Base-by-base conservation (phyloP, 1,284 basidiomycete species). In the Apiotrichum sp. region DNA sequence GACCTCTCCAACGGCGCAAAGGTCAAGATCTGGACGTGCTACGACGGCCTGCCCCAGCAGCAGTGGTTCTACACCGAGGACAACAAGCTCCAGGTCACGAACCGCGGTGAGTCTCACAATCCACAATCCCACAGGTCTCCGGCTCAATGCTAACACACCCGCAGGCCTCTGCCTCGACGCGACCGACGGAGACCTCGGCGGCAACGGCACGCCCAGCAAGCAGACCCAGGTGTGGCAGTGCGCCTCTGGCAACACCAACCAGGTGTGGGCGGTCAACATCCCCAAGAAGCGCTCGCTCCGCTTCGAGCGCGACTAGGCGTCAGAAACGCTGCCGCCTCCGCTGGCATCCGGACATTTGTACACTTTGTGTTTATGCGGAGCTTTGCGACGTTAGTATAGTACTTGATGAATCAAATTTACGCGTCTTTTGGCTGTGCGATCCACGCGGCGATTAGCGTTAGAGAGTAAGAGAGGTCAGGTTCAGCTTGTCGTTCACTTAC, bases 141-240 rank as follows among this genome's bases (percentile, higher is more conserved):
- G 29, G n/a, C 16, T 32, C 7, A 10, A 22, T 22, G 14, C 44
- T 46, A 13, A 46, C 44, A 59, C 36, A 29, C 53, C 58, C 49
- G 53, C 55, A 43, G 61, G 62, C 31, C 56, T 62, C 42, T 68
- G 66, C 50, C 51, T 70, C 44, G 68, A 70, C 47, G 56, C 68
- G 16, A 62, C 64, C 14, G 52, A 61, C 53, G 65, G 63, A n/a
- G 36, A 35, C 48, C 29, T 35, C 14, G 45, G 45, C 3, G 45
- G 45, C 33, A 3, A 22, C 4, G 44, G 33, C n/a, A 11, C n/a
- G 33, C 33, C 33, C 10, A 33, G 58, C 14, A 61, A 63, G 42
- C 61, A 60, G 36, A 31, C 65, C 16, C 68, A 68, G 58, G 63
- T 59, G 31, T 69, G 66, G 66, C 49, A 61, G 57, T 61, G 62